These are phyloP conservation scores for Blastobotrys arbuscula DNA, from an alignment of 1,139 yeast species.

Conservation along the genomic window DNA sequence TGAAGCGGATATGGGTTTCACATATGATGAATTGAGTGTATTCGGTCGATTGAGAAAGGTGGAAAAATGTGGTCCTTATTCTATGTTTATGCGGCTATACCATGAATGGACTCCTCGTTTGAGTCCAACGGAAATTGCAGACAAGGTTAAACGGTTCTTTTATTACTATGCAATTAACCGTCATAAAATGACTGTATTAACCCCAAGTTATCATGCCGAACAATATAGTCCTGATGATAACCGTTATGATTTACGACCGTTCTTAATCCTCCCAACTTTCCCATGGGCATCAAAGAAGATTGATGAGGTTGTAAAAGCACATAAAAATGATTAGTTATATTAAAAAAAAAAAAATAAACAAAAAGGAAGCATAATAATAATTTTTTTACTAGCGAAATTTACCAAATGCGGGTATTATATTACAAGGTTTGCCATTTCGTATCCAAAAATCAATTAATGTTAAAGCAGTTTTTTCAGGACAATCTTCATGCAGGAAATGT, in stretches of 20 bases:
- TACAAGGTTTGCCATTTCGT: constrained; percentile 40
- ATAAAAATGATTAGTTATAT: constrained; percentile 10
- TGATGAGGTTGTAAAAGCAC: constrained; percentile 54
- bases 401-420: constrained; percentile 30
- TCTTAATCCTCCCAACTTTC: constrained; percentile 84
- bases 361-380: neutral
- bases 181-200: constrained; percentile 93
- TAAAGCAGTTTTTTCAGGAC: constrained; percentile 58
- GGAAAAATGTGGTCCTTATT: constrained; percentile 92
- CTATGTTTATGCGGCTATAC: constrained; percentile 82
- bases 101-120: constrained; percentile 89
- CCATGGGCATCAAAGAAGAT: constrained; percentile 87
- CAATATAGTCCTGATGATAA: constrained; percentile 97
- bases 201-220: constrained; percentile 97
- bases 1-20: constrained; percentile 97
- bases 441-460: constrained; percentile 45
- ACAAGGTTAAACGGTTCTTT: constrained; percentile 86
- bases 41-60: constrained; percentile 92
- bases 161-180: constrained; percentile 91
- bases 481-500: constrained; percentile 90
- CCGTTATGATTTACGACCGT: constrained; percentile 91
- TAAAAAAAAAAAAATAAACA: too few species aligned
- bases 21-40: constrained; percentile 84
- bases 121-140: constrained; percentile 80
- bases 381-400: constrained; percentile 21